phyloP scores from a whole-genome alignment of 2,329 filamentous ascomycete species.

The Lasiodiplodia hormozganensis region DNA sequence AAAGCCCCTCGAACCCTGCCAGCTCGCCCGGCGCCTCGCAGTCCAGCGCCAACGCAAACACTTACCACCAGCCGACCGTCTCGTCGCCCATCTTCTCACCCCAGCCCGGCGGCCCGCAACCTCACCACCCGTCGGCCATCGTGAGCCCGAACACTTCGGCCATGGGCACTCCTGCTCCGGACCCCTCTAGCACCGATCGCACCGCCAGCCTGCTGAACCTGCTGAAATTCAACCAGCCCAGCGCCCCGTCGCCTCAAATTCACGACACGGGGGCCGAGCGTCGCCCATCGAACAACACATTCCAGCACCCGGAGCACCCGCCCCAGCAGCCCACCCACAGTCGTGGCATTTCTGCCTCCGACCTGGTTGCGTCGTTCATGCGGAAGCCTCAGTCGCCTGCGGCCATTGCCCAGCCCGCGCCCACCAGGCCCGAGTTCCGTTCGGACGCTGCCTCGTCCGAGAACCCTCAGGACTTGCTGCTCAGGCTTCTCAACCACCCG shows the following conservation, averaged over 20 bases:
- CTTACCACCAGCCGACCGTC: slow-evolving; percentile 63
- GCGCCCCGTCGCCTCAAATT: slow-evolving; percentile 37
- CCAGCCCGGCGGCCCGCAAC: slow-evolving; percentile 59
- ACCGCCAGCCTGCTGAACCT: slow-evolving; percentile 68
- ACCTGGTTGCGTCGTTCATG: slow-evolving; percentile 64
- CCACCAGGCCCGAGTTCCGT: slow-evolving; percentile 37
- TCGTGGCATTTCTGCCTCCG: slow-evolving; percentile 60
- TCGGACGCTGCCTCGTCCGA: slow-evolving; percentile 47
- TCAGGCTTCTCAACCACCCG: slow-evolving; percentile 83
- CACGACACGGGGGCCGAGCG: slow-evolving; percentile 41
- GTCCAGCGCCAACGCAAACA: slow-evolving; percentile 27
- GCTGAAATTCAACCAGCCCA: slow-evolving; percentile 67
- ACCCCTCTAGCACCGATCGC: slow-evolving; percentile 52
- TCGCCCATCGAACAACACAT: slow-evolving; percentile 35
- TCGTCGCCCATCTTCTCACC: slow-evolving; percentile 66
- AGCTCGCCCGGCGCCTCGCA: slow-evolving; percentile 30
- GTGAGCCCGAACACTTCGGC: slow-evolving; percentile 63
- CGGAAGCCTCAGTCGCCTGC: slow-evolving; percentile 48
- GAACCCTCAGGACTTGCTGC: slow-evolving; percentile 83
- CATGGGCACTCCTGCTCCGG: slow-evolving; percentile 51
- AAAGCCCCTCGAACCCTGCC: slow-evolving; percentile 38
- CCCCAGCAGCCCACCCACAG: slow-evolving; percentile 38
- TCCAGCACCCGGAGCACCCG: slow-evolving; percentile 30
- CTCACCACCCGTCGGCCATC: slow-evolving; percentile 63
- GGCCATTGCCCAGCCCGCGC: slow-evolving; percentile 41